Conservation (phyloP, 2,329 filamentous ascomycete species). For the Colletotrichum sp. region DNA sequence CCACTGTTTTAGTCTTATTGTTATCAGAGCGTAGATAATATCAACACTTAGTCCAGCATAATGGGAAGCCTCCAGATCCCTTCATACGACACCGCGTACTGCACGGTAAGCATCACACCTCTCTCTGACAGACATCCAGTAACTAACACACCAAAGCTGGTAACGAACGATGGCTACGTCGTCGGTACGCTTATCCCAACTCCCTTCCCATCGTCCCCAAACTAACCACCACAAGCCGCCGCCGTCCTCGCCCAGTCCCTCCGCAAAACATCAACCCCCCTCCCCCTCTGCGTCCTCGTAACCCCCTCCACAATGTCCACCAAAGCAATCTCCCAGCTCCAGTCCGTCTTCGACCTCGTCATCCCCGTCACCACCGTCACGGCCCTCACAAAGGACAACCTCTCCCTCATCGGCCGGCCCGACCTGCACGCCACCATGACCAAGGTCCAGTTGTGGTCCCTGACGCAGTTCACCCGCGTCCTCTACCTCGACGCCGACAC, state of each 20-base stretch:
- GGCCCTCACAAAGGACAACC: constrained; percentile 45
- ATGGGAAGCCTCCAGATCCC: constrained; percentile 4
- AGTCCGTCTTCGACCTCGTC: constrained; percentile 8
- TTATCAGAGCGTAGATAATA: neutral
- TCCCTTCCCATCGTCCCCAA: neutral
- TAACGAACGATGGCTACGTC: constrained; percentile 24
- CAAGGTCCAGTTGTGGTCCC: constrained; percentile 73
- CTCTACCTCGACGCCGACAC: constrained; percentile 67
- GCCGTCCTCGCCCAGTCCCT: constrained; percentile 23
- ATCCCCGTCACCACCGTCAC: constrained; percentile 17
- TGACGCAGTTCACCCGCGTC: constrained; percentile 59
- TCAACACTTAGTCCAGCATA: neutral
- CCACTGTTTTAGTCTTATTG: neutral
- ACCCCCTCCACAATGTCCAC: constrained; percentile 15
- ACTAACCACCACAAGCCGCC: constrained; percentile 4
- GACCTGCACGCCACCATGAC: constrained; percentile 73
- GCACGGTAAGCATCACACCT: neutral
- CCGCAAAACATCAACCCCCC: constrained; percentile 6
- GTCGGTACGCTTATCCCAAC: neutral
- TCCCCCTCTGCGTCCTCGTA: constrained; percentile 17
- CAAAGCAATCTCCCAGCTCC: neutral
- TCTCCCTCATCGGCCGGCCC: constrained; percentile 71
- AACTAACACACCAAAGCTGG: constrained; percentile 8
- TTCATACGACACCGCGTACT: neutral
- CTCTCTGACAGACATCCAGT: neutral